Conservation (phyloP, 2,329 filamentous ascomycete species). For the Fusarium mexicanum region DNA sequence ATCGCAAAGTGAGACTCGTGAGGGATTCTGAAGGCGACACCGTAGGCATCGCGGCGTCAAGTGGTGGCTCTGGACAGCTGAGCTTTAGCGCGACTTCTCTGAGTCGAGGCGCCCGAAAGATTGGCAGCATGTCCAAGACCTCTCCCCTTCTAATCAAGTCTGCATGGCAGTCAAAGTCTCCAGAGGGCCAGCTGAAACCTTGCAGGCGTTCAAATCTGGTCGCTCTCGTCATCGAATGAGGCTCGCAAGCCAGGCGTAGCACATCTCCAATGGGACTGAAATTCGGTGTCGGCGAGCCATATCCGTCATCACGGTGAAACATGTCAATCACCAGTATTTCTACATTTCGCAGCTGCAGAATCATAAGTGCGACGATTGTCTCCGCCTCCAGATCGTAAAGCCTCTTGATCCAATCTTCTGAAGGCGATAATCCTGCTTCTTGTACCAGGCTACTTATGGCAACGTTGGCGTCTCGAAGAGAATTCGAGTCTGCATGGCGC, state of each 20-base stretch:
- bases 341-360: background rate
- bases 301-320: background rate
- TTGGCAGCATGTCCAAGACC: background rate
- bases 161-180: background rate
- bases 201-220: background rate
- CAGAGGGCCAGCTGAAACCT: background rate
- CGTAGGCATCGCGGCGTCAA: background rate
- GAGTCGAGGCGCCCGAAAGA: background rate
- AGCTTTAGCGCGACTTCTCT: background rate
- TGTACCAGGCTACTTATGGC: background rate
- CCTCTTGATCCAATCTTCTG: background rate
- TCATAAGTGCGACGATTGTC: background rate
- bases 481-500: background rate
- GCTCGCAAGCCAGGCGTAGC: background rate
- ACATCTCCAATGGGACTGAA: background rate
- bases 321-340: background rate
- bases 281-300: background rate
- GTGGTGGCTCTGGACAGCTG: background rate
- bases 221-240: background rate
- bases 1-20: background rate
- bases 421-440: background rate
- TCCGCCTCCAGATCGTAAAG: rapidly evolving
- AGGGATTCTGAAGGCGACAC: background rate
- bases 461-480: background rate
- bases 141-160: background rate